A percentile compares a stretch with the other conserved stretches of the same genome.
Conservation (phyloP, 768 basidiomycete species). For the Pholiota molesta region DNA sequence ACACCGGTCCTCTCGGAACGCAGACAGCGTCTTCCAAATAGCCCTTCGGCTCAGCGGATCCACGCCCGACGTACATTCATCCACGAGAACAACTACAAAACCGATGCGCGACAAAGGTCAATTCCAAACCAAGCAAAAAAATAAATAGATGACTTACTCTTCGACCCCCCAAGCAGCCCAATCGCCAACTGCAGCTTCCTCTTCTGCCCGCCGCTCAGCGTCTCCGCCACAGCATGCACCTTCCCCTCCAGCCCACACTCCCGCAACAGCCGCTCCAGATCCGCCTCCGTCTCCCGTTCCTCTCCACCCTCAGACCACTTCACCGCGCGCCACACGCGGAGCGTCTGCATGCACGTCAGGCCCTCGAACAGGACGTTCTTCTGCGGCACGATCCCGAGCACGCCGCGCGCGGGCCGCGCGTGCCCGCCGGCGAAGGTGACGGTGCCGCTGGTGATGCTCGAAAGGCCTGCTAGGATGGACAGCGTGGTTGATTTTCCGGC, state of each 20-base stretch:
- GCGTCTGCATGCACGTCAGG: slow-evolving; percentile 71
- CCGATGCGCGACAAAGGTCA: too few relatives aligned
- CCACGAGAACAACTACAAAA: slow-evolving; percentile 51
- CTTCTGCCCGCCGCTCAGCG: slow-evolving; percentile 81
- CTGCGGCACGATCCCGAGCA: slow-evolving; percentile 78
- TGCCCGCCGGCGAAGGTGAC: slow-evolving; percentile 61
- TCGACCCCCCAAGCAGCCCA: slow-evolving; percentile 76
- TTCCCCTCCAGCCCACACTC: slow-evolving; percentile 79
- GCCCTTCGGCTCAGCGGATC: slow-evolving; percentile 81
- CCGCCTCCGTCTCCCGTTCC: slow-evolving; percentile 50
- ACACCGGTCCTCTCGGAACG: slow-evolving; percentile 64
- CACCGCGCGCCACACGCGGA: slow-evolving; percentile 72
- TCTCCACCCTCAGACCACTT: slow-evolving; percentile 61
- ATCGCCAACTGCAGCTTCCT: slow-evolving; percentile 81
- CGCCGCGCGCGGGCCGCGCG: slow-evolving; percentile 59
- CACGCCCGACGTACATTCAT: slow-evolving; percentile 79
- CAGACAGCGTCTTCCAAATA: slow-evolving; percentile 74
- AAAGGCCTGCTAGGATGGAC: slow-evolving; percentile 66
- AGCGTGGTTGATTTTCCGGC: slow-evolving; percentile 79
- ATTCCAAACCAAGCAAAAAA: neutral
- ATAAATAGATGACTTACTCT: slow-evolving; percentile 40
- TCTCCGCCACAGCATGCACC: slow-evolving; percentile 64
- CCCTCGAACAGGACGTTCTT: slow-evolving; percentile 85
- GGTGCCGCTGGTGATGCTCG: slow-evolving; percentile 60
- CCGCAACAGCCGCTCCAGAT: slow-evolving; percentile 61